A percentile compares a stretch with the other conserved stretches of the same genome.
These are phyloP conservation scores for Cryptococcus floricola DNA, from an alignment of 1,284 basidiomycete genomes.

Conservation along the genomic window DNA sequence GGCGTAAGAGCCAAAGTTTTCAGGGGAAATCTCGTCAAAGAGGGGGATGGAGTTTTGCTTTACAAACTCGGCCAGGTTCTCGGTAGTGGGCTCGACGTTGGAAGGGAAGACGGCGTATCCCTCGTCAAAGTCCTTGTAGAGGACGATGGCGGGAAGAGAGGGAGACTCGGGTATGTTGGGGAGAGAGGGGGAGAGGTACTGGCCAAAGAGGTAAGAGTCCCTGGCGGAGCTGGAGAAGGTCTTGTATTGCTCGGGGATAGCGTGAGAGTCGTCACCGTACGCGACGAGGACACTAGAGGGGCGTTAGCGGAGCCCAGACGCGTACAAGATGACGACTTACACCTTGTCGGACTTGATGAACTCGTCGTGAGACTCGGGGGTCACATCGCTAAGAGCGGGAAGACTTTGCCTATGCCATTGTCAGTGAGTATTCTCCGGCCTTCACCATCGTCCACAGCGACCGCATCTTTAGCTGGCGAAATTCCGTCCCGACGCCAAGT, in stretches of 20 bases:
- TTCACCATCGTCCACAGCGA: no score
- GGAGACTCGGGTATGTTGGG: slow-evolving; percentile 68
- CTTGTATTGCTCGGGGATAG: slow-evolving; percentile 68
- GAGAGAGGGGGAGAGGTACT: slow-evolving; percentile 67
- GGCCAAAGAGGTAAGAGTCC: slow-evolving; percentile 89
- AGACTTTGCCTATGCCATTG: slow-evolving; percentile 69
- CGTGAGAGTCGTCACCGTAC: slow-evolving; percentile 68
- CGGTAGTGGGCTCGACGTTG: slow-evolving; percentile 56
- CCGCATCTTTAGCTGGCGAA: no score
- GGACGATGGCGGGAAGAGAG: slow-evolving; percentile 72
- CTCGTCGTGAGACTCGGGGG: slow-evolving; percentile 68
- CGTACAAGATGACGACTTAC: slow-evolving; percentile 26
- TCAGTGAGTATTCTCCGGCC: neutral
- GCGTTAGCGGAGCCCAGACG: neutral
- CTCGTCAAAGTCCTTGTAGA: slow-evolving; percentile 93
- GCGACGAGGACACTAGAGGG: slow-evolving; percentile 66
- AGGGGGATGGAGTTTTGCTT: slow-evolving; percentile 80
- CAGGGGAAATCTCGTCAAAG: slow-evolving; percentile 87
- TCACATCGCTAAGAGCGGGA: slow-evolving; percentile 85
- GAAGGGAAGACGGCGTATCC: slow-evolving; percentile 66
- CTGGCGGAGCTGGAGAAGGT: slow-evolving; percentile 79
- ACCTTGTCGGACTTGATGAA: slow-evolving; percentile 89
- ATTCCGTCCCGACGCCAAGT: no score
- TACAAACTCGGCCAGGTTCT: slow-evolving; percentile 73
- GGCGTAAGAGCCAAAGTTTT: slow-evolving; percentile 89